Evolutionary conservation across 208 protist species (phyloP).

Genomic region (Angomonas ambiguus): DNA sequence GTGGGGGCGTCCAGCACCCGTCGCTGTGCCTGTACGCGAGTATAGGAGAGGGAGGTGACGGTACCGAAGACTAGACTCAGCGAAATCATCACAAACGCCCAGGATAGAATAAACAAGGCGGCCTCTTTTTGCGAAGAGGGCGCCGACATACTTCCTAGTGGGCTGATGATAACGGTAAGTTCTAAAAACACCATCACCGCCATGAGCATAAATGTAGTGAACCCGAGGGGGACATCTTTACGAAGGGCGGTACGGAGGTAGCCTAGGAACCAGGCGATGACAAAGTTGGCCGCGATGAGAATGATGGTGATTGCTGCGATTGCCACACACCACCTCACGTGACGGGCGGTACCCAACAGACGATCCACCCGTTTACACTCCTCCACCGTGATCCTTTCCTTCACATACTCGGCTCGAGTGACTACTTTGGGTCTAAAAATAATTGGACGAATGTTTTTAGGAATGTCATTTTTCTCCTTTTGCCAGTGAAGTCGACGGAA

Average conservation of each 20-base stretch:
- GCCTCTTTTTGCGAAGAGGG: slow-evolving; percentile 39
- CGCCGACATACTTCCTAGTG: slow-evolving; percentile 40
- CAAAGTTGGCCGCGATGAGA: slow-evolving; percentile 64
- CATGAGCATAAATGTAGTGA: slow-evolving; percentile 60
- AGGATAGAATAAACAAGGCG: slow-evolving; percentile 68
- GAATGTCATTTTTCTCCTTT: slow-evolving; percentile 36
- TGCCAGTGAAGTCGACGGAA: slow-evolving; percentile 56
- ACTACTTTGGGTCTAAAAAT: slow-evolving; percentile 75
- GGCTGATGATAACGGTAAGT: slow-evolving; percentile 65
- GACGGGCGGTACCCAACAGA: slow-evolving; percentile 44
- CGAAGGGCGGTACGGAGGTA: slow-evolving; percentile 52
- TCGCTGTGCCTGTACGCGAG: slow-evolving; percentile 48
- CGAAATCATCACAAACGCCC: slow-evolving; percentile 63
- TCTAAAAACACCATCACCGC: slow-evolving; percentile 52
- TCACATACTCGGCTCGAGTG: slow-evolving; percentile 74
- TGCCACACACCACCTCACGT: slow-evolving; percentile 71
- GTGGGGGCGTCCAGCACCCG: slow-evolving; percentile 50
- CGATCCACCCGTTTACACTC: slow-evolving; percentile 44
- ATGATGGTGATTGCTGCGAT: slow-evolving; percentile 55
- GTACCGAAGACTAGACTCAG: slow-evolving; percentile 60
- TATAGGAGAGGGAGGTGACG: slow-evolving; percentile 65
- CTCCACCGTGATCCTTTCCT: slow-evolving; percentile 50
- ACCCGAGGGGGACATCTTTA: slow-evolving; percentile 48
- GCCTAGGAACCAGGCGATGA: slow-evolving; percentile 67
- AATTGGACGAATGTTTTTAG: slow-evolving; percentile 54